Conservation (phyloP, 2,329 filamentous ascomycete species). For the Trichoderma oligosporum region DNA sequence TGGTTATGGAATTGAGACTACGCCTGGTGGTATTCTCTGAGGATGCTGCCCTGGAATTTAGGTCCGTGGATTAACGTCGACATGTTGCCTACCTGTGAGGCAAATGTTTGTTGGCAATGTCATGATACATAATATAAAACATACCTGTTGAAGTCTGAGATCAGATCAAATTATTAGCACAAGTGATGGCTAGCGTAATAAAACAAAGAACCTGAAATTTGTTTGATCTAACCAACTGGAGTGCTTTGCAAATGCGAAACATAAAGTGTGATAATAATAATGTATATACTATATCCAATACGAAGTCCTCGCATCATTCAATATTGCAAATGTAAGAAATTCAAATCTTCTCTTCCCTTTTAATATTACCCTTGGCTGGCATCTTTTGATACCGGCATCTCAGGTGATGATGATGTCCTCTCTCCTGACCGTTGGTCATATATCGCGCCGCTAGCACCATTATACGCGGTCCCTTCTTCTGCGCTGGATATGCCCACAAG, state of each 20-base stretch:
- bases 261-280: no score
- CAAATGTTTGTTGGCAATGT: not conserved
- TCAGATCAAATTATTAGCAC: no score
- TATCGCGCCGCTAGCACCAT: not conserved
- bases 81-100: not conserved
- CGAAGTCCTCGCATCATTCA: no score
- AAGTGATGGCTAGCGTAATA: no score
- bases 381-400: not conserved
- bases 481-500: not conserved
- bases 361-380: not conserved
- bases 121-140: conserved; percentile 10
- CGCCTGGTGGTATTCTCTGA: not conserved
- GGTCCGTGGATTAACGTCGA: conserved; percentile 3
- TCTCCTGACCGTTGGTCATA: not conserved
- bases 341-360: not conserved
- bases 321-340: not conserved
- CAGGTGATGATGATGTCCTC: not conserved
- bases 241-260: no score
- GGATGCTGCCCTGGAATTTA: conserved; percentile 3
- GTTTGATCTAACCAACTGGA: no score
- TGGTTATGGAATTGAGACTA: not conserved
- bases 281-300: not conserved
- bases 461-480: not conserved
- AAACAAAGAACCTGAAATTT: no score
- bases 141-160: not conserved